phyloP scores from a whole-genome alignment of 164 flowering plant species.

The Magnolia officinalis region DNA sequence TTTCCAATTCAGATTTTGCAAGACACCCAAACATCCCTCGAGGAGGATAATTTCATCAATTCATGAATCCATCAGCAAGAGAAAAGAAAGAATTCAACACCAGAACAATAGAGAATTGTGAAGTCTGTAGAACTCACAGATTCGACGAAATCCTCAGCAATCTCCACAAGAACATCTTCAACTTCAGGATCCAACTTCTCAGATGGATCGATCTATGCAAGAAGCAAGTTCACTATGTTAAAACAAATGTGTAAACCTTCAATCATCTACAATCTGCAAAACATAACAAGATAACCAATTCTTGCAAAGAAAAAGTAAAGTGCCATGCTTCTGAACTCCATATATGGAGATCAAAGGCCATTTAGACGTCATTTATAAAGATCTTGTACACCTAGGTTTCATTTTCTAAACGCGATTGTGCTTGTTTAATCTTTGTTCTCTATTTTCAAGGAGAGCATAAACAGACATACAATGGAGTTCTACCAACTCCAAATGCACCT shows the following conservation, averaged over 20 bases:
- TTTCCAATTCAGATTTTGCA: background rate
- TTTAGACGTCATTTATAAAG: too few species aligned
- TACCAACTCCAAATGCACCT: too few species aligned
- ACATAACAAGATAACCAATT: background rate
- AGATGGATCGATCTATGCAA: constrained; percentile 71
- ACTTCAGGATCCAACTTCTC: constrained; percentile 87
- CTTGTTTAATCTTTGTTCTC: too few species aligned
- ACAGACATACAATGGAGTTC: too few species aligned
- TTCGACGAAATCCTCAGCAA: constrained; percentile 91
- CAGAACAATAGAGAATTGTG: background rate
- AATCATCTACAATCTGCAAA: background rate
- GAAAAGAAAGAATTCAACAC: background rate
- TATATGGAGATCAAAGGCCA: too few species aligned
- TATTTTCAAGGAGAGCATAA: too few species aligned
- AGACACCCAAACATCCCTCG: background rate
- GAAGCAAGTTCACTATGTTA: background rate
- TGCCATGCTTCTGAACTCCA: too few species aligned
- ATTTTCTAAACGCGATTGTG: too few species aligned
- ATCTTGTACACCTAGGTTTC: too few species aligned
- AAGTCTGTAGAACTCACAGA: constrained; percentile 54
- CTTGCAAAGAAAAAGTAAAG: too few species aligned
- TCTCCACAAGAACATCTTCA: constrained; percentile 81
- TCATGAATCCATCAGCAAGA: background rate
- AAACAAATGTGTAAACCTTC: background rate
- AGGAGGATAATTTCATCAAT: too few species aligned